Percentiles rank a stretch among this genome's conserved stretches.
phyloP scores from a whole-genome alignment of 179 eudicot genomes.

The Drosera spatulata region DNA sequence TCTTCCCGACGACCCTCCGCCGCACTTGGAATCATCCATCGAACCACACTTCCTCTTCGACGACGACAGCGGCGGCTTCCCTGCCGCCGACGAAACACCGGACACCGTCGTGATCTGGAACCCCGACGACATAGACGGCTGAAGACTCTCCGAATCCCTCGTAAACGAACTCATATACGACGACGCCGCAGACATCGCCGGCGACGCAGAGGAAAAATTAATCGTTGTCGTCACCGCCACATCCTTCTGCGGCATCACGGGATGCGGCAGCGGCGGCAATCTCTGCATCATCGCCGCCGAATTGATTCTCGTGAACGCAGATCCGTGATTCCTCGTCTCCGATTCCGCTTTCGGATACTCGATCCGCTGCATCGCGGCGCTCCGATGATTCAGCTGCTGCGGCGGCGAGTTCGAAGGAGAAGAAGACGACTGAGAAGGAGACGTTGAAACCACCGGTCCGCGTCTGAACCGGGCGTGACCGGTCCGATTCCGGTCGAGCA shows the following conservation, averaged over 20 bases:
- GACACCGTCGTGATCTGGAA: constrained; percentile 33
- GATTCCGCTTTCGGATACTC: not conserved
- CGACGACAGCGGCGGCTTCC: constrained; percentile 22
- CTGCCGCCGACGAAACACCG: constrained; percentile 24
- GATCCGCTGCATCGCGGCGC: not conserved
- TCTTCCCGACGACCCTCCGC: constrained; percentile 21
- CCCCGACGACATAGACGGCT: constrained; percentile 31
- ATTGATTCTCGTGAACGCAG: too few relatives aligned
- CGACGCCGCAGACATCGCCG: constrained; percentile 12
- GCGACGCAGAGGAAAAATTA: constrained; percentile 12
- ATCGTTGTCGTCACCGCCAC: constrained; percentile 17
- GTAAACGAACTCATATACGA: constrained; percentile 29
- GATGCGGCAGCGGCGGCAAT: constrained; percentile 8
- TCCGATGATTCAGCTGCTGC: not conserved
- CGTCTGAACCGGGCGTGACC: constrained; percentile 88
- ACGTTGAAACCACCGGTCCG: constrained; percentile 28
- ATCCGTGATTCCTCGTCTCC: too few relatives aligned
- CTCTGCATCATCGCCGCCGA: constrained; percentile 6
- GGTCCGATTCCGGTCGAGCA: constrained; percentile 54
- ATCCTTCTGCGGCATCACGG: not conserved
- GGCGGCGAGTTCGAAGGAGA: not conserved
- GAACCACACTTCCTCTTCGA: constrained; percentile 28
- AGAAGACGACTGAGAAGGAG: not conserved
- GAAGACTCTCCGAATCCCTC: constrained; percentile 23
- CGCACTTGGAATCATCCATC: constrained; percentile 22